Percentiles rank a stretch among this genome's conserved stretches.
Conservation (phyloP, 257 asterid species). For the Ehretia macrophylla region DNA sequence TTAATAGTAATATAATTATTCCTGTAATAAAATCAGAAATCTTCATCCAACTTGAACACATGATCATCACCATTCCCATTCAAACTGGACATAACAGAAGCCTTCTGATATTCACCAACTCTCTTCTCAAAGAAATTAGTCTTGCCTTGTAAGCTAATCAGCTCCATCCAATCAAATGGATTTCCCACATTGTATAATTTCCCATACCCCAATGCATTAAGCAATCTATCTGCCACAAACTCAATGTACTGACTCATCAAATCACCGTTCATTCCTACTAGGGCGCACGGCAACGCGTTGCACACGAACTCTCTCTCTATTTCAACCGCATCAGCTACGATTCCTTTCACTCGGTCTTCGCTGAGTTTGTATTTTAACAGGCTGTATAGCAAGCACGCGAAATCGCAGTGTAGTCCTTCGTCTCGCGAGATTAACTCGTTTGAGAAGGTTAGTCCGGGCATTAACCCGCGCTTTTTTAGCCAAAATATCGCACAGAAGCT, state of each 20-base stretch:
- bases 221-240: constrained; percentile 78
- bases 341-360: constrained; percentile 63
- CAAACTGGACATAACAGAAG: constrained; percentile 70
- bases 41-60: constrained; percentile 74
- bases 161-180: constrained; percentile 97
- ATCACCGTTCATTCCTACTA: constrained; percentile 78
- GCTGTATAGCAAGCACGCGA: constrained; percentile 77
- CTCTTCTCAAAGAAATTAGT: constrained; percentile 95
- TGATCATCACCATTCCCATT: constrained; percentile 51
- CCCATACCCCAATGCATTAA: constrained; percentile 59
- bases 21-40: constrained; percentile 42
- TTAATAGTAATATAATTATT: no score
- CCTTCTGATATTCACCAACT: constrained; percentile 95
- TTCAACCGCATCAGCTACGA: constrained; percentile 64
- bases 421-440: constrained; percentile 85
- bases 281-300: constrained; percentile 76
- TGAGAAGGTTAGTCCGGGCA: constrained; percentile 89
- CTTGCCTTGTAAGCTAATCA: constrained; percentile 92
- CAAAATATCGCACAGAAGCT: constrained; percentile 89
- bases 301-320: constrained; percentile 83
- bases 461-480: constrained; percentile 80
- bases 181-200: constrained; percentile 58
- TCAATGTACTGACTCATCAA: constrained; percentile 80
- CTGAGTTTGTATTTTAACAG: constrained; percentile 57
- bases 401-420: constrained; percentile 88